Evolutionary conservation across 2,329 filamentous ascomycete species (phyloP).

Genomic region (Macrophomina phaseolina): DNA sequence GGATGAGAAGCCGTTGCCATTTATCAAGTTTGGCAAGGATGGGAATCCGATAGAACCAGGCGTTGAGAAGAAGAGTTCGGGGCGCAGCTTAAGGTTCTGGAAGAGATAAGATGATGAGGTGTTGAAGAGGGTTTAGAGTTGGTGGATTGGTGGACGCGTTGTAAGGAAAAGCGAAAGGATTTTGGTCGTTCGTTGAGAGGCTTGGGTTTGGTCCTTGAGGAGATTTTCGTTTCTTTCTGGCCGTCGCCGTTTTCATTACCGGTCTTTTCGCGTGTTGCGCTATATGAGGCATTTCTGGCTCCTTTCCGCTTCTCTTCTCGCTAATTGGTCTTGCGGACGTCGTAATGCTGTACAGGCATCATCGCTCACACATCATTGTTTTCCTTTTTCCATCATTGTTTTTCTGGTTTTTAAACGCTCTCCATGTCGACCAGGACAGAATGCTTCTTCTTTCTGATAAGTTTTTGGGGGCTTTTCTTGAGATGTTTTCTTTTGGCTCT

Average conservation of each 20-base stretch:
- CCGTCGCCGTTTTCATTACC: not conserved
- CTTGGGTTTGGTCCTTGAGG: no score
- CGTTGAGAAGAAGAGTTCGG: not conserved
- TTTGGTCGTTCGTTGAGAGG: no score
- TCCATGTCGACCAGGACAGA: not conserved
- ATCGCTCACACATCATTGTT: not conserved
- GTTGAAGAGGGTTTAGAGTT: not conserved
- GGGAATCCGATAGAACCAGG: conserved; percentile 15
- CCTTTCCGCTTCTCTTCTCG: not conserved
- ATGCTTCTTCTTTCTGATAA: not conserved
- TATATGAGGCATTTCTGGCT: not conserved
- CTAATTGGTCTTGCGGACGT: not conserved
- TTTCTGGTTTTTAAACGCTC: not conserved
- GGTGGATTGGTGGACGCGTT: no score
- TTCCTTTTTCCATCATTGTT: not conserved
- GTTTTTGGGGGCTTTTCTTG: not conserved
- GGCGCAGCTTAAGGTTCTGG: conserved; percentile 18
- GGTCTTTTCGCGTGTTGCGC: not conserved
- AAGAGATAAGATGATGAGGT: conserved; percentile 1
- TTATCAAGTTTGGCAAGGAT: conserved; percentile 25
- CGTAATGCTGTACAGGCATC: not conserved
- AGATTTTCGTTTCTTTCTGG: not conserved
- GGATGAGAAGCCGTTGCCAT: conserved; percentile 20
- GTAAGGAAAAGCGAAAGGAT: no score
- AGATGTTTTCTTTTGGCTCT: no score